phyloP scores from a whole-genome alignment of 2,329 filamentous ascomycete species.

The Ophiostoma novo-ulmi region DNA sequence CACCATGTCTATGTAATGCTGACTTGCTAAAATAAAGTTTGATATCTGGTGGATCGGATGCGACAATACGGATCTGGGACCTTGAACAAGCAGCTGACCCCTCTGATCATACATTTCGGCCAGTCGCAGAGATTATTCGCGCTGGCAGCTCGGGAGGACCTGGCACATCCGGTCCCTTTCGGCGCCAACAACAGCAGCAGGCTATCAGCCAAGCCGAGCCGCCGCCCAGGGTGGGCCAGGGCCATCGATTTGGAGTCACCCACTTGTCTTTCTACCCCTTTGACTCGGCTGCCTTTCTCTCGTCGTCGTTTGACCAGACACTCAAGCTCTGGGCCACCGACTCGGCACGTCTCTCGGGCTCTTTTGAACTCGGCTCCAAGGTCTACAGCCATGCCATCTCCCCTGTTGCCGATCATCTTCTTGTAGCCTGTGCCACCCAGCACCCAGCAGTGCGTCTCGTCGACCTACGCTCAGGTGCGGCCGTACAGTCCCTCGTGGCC shows the following conservation, averaged over 20 bases:
- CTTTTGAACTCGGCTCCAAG: conserved; percentile 62
- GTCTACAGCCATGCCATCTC: conserved; percentile 76
- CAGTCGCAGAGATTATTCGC: conserved; percentile 41
- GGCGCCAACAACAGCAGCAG: background rate
- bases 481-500: conserved; percentile 64
- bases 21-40: conserved; percentile 46
- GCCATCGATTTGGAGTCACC: conserved; percentile 67
- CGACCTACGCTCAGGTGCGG: conserved; percentile 76
- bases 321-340: conserved; percentile 70
- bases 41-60: conserved; percentile 79
- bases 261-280: conserved; percentile 75
- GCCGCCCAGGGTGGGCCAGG: conserved; percentile 24
- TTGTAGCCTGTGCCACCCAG: conserved; percentile 85
- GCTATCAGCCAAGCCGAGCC: background rate
- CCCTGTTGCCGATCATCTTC: conserved; percentile 62
- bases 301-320: conserved; percentile 71
- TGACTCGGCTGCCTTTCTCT: conserved; percentile 69
- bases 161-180: background rate
- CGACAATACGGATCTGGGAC: conserved; percentile 81
- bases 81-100: conserved; percentile 55
- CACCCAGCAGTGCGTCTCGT: conserved; percentile 78
- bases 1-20: background rate
- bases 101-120: conserved; percentile 47
- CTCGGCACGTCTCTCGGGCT: conserved; percentile 54
- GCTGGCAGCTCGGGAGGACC: conserved; percentile 12